Evolutionary conservation across 192 early-diverging fungal species (phyloP).

Genomic region (Gamsiella multidivaricata): DNA sequence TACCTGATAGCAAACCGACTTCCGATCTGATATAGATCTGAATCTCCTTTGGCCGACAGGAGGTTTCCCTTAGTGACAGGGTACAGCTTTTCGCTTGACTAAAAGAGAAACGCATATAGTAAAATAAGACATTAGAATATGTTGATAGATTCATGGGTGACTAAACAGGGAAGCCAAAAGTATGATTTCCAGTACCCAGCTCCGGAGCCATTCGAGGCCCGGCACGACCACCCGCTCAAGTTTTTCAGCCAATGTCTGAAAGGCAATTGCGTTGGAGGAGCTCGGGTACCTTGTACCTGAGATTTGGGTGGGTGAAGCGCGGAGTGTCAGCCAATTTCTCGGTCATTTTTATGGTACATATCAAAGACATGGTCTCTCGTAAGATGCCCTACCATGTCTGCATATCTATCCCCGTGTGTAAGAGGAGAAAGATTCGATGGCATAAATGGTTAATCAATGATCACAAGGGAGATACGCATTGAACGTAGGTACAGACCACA

Average conservation of each 20-base stretch:
- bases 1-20: slow-evolving; percentile 26
- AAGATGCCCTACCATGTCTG: slow-evolving; percentile 25
- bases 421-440: neutral
- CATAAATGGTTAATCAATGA: neutral
- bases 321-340: too few species aligned
- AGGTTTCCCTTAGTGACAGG: slow-evolving; percentile 12
- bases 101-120: neutral
- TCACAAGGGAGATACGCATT: too few species aligned
- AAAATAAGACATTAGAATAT: too few species aligned
- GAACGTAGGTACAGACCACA: neutral
- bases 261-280: neutral
- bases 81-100: slow-evolving; percentile 9
- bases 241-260: slow-evolving; percentile 11
- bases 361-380: neutral
- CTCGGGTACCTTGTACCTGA: slow-evolving; percentile 27
- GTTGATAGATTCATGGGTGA: too few species aligned
- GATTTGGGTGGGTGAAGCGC: too few species aligned
- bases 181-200: slow-evolving; percentile 4
- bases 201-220: slow-evolving; percentile 18
- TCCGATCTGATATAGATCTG: slow-evolving; percentile 28
- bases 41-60: slow-evolving; percentile 12
- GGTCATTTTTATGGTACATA: neutral
- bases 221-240: neutral
- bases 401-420: slow-evolving; percentile 16
- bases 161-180: too few species aligned